These are phyloP conservation scores for Pestalotiopsis sp. DNA, from an alignment of 2,329 filamentous ascomycete species.

Conservation along the genomic window DNA sequence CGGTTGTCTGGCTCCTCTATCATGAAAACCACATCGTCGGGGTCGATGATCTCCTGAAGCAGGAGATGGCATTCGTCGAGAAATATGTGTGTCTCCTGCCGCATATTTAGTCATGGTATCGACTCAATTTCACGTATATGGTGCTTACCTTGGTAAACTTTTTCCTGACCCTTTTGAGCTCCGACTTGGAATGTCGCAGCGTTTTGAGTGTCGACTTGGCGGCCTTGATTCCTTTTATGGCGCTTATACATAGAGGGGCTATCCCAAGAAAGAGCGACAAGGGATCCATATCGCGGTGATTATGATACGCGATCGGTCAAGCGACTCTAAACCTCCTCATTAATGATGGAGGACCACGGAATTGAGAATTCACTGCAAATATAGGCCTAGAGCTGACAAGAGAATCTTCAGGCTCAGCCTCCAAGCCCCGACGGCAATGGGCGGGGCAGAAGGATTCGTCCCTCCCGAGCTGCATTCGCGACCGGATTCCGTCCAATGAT, in stretches of 20 bases:
- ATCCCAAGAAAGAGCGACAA: conserved; percentile 12
- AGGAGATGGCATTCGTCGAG: conserved; percentile 17
- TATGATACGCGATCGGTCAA: background rate
- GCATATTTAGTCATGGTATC: background rate
- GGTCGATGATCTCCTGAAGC: conserved; percentile 13
- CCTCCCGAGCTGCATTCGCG: background rate
- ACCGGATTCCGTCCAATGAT: background rate
- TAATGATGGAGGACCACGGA: background rate
- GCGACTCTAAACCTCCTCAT: background rate
- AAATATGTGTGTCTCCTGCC: conserved; percentile 12
- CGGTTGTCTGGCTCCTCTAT: conserved; percentile 10
- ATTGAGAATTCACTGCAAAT: background rate
- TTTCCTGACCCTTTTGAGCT: conserved; percentile 13
- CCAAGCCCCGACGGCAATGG: background rate
- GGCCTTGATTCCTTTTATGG: conserved; percentile 12
- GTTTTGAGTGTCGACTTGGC: conserved; percentile 14
- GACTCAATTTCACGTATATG: background rate
- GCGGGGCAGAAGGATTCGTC: background rate
- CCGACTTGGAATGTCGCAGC: conserved; percentile 13
- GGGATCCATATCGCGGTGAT: background rate
- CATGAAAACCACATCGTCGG: conserved; percentile 11
- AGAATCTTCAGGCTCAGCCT: background rate
- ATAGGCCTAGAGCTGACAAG: background rate
- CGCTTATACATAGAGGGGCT: conserved; percentile 12
- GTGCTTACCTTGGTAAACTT: conserved; percentile 11